A percentile compares a stretch with the other conserved stretches of the same genome.
Conservation (phyloP, 2,329 filamentous ascomycete genomes). For the Huntiella omanensis region DNA sequence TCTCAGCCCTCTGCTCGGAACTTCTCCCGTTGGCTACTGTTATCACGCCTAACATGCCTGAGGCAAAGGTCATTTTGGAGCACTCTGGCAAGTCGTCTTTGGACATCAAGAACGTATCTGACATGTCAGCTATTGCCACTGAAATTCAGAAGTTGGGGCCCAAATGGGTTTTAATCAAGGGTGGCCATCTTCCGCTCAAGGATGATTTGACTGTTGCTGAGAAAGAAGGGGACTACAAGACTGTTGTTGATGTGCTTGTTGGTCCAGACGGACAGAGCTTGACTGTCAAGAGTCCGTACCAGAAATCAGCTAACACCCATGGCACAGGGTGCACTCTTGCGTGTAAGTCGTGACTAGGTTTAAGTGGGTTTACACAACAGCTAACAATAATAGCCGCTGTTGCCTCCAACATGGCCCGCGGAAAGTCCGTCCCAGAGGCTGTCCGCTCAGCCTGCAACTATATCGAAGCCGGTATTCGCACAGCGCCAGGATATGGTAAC, state of each 20-base stretch:
- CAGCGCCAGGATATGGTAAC: conserved; percentile 40
- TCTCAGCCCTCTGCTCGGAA: conserved; percentile 36
- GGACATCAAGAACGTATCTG: conserved; percentile 31
- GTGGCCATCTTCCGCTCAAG: conserved; percentile 69
- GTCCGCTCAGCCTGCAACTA: conserved; percentile 53
- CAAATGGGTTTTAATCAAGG: conserved; percentile 70
- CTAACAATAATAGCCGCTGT: conserved; percentile 38
- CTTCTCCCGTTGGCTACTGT: conserved; percentile 49
- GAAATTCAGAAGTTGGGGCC: conserved; percentile 51
- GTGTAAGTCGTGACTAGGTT: conserved; percentile 33
- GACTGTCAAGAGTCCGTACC: conserved; percentile 51
- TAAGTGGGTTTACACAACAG: neutral
- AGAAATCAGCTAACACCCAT: conserved; percentile 65
- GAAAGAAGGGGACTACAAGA: conserved; percentile 35
- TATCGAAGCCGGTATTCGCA: conserved; percentile 51
- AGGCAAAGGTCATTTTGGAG: conserved; percentile 46
- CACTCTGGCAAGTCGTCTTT: conserved; percentile 24
- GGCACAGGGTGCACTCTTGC: conserved; percentile 90
- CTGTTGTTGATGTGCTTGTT: conserved; percentile 62
- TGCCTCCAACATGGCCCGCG: conserved; percentile 50
- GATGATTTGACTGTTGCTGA: conserved; percentile 40
- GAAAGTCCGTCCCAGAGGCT: conserved; percentile 34
- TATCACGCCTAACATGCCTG: conserved; percentile 61
- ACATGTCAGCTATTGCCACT: conserved; percentile 50
- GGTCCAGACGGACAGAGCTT: conserved; percentile 36